Conservation (phyloP, 139 green algal species). For the Coelastrella sp. region DNA sequence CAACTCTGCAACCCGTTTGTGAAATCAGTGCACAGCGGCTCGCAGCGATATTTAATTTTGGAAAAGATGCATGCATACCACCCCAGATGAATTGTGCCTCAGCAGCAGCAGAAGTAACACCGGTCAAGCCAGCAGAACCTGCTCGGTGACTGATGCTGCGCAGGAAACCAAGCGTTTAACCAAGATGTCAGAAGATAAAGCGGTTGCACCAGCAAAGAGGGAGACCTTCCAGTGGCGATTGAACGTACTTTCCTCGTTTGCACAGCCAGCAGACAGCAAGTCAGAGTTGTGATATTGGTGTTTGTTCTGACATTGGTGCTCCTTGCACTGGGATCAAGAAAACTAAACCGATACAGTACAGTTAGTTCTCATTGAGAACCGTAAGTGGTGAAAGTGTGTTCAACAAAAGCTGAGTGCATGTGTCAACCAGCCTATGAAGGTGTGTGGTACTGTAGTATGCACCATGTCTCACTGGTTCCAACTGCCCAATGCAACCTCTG, state of each 20-base stretch:
- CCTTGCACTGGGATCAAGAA: neutral
- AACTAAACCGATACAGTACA: neutral
- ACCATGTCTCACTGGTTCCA: too few relatives aligned
- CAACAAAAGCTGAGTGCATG: too few relatives aligned
- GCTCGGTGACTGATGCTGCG: neutral
- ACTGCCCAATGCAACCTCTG: too few relatives aligned
- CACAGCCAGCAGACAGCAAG: neutral
- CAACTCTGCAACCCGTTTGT: too few relatives aligned
- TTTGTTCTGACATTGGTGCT: too few relatives aligned
- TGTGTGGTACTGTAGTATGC: too few relatives aligned
- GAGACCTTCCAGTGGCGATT: conserved; percentile 42
- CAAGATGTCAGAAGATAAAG: conserved; percentile 42
- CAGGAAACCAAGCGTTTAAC: conserved; percentile 48
- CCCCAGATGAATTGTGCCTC: neutral
- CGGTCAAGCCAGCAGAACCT: neutral
- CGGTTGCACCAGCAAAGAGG: conserved; percentile 35
- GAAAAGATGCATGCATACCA: too few relatives aligned
- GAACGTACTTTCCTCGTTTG: conserved; percentile 32
- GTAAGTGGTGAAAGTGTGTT: too few relatives aligned
- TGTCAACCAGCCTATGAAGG: too few relatives aligned
- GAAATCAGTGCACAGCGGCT: too few relatives aligned
- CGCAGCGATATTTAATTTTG: too few relatives aligned
- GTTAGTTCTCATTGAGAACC: too few relatives aligned
- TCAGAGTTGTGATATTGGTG: neutral
- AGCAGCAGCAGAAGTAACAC: neutral